Percentiles rank a stretch among this genome's conserved stretches.
Evolutionary conservation across 345 rosid genomes (phyloP).

Genomic region (Gossypium longicalyx): DNA sequence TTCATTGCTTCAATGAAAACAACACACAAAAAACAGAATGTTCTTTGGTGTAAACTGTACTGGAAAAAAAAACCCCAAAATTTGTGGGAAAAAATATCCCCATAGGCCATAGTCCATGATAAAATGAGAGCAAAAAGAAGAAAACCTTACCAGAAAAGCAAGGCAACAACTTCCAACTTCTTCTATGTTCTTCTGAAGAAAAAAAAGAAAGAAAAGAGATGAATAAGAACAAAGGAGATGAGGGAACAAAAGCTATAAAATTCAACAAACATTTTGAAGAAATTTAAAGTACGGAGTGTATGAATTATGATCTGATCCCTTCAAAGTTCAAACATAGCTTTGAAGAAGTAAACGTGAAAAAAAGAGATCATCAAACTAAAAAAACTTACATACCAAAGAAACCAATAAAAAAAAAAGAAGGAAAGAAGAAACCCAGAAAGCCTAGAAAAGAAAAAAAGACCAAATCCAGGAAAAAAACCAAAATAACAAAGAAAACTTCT

Average conservation of each 20-base stretch:
- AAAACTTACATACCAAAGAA: neutral
- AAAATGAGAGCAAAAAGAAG: neutral
- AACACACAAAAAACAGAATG: neutral
- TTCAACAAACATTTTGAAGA: neutral
- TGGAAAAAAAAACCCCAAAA: neutral
- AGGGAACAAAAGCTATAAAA: neutral
- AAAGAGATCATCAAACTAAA: neutral
- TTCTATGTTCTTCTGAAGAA: neutral
- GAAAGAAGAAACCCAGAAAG: neutral
- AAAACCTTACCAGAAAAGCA: neutral
- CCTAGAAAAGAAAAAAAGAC: neutral
- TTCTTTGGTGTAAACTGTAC: neutral
- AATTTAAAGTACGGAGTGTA: neutral
- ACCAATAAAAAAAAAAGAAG: neutral
- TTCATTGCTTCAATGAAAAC: neutral
- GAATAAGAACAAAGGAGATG: neutral
- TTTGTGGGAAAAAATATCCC: neutral
- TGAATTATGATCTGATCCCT: constrained; percentile 1
- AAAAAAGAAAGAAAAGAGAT: neutral
- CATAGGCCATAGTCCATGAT: neutral
- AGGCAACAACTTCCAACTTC: neutral
- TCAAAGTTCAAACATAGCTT: neutral
- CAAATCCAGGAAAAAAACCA: neutral
- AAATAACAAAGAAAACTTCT: neutral
- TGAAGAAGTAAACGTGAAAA: neutral